Evolutionary conservation across 2,329 filamentous ascomycete species (phyloP), one percentile per base, ranked within the genome.

Genomic region (Fusarium penzigii): DNA sequence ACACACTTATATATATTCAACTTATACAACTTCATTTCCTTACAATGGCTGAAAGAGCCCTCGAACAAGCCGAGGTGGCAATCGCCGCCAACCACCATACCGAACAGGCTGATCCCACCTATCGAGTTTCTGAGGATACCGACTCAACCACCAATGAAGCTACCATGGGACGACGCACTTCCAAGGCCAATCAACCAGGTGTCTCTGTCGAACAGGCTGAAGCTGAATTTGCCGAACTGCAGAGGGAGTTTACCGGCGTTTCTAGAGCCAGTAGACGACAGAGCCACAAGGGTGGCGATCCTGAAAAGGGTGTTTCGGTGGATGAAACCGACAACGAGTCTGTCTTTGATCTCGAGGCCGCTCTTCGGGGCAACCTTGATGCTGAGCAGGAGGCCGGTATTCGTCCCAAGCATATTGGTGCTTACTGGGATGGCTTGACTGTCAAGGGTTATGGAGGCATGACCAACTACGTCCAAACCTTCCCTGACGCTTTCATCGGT

Each of bases 331-430:
- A 78, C 42, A 75, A 74, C 1, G 77, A 75, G 2, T 69, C 69
- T 11, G 42, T 79, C 10, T 96, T 94, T 70, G 87, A 96, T 66
- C 77, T 96, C 38, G 89, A 96, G 69, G 72, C 78, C 9, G 85
- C 87, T 4, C 75, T 96, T 54, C 83, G 89, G 42, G 89, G 90
- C 3, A 85, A 85, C 49, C 79, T 88, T 51, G 82, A 80, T 42
- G 87, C 90, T 9, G 88, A 91, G 65, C 80, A 82, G 55, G 84
- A 88, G 56, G 88, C 89, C 6, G 91, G 91, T 1, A 95, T 95
- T 70, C 86, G 85, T 54, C 79, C 85, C 6, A 95, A 95, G 75
- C 85, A 88, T 62, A 88, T 92, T 53, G 88, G 89, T 29, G 88
- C 91, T 1, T 82, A 89, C 56, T 95, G 90, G 89, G 84, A 94